Conservation (phyloP, 352 stramenopile species). For the Saprolegnia parasitica region DNA sequence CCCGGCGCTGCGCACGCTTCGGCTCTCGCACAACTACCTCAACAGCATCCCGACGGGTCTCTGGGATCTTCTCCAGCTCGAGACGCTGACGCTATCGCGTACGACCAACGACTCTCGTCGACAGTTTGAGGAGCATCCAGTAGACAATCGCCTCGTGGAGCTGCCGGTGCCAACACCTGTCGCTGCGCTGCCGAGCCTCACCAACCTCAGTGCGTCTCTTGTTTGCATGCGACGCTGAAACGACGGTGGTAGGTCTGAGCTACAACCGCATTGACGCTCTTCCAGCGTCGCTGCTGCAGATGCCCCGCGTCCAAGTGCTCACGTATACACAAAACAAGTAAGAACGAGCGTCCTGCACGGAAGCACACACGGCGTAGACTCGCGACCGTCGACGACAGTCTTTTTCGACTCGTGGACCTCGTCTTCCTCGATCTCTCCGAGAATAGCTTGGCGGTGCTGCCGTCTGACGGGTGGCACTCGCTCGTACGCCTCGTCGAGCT, state of each 20-base stretch:
- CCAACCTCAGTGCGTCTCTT: constrained; percentile 3
- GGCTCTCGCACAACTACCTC: constrained; percentile 9
- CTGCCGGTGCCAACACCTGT: background rate
- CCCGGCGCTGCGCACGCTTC: background rate
- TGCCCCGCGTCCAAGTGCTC: constrained; percentile 10
- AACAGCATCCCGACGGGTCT: background rate
- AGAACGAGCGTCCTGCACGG: no score
- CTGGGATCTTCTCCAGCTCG: background rate
- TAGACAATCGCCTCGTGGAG: constrained; percentile 13
- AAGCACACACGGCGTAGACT: background rate
- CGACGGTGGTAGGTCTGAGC: constrained; percentile 13
- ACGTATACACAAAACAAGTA: constrained; percentile 26
- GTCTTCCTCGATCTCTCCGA: constrained; percentile 23
- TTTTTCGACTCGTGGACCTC: constrained; percentile 7
- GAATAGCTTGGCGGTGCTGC: background rate
- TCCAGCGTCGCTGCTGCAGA: background rate
- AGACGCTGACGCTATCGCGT: constrained; percentile 15
- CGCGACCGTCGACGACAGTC: background rate
- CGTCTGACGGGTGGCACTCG: background rate
- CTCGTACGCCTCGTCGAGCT: background rate
- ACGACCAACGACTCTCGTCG: background rate
- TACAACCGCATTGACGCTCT: constrained; percentile 16
- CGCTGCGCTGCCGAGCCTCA: background rate
- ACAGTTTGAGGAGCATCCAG: no score
- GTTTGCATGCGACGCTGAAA: background rate